Conservation (phyloP, 129 eudicot genomes). For the Flaveria ramosissima region DNA sequence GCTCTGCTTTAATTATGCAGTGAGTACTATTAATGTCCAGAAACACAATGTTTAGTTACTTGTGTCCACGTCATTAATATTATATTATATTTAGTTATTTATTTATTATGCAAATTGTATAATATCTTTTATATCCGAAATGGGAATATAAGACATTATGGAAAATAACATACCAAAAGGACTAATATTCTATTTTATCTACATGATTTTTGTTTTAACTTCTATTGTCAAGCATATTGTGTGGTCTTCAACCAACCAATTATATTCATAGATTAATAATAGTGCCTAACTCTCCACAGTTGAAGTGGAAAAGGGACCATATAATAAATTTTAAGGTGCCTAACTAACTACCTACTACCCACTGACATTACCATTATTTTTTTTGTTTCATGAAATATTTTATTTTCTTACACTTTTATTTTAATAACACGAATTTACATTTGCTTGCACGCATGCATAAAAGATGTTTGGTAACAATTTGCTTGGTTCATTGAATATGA, state of each 20-base stretch:
- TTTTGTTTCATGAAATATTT: background rate
- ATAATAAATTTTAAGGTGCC: background rate
- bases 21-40: background rate
- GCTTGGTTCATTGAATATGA: background rate
- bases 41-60: background rate
- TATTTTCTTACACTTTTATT: background rate
- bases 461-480: background rate
- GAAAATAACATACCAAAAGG: background rate
- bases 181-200: constrained; percentile 1
- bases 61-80: background rate
- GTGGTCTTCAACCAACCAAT: constrained; percentile 18
- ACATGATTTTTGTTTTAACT: background rate
- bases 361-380: constrained; percentile 24
- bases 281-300: background rate
- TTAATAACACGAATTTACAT: background rate
- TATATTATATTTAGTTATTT: background rate
- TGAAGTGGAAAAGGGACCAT: constrained; percentile 6
- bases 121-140: background rate
- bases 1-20: no score
- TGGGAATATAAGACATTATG: background rate
- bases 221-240: constrained; percentile 7
- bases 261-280: background rate
- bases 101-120: background rate
- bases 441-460: background rate
- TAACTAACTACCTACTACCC: constrained; percentile 20